Conservation (phyloP, 225 moss, liverwort and hornwort genomes). For the Takakia lepidozioides region DNA sequence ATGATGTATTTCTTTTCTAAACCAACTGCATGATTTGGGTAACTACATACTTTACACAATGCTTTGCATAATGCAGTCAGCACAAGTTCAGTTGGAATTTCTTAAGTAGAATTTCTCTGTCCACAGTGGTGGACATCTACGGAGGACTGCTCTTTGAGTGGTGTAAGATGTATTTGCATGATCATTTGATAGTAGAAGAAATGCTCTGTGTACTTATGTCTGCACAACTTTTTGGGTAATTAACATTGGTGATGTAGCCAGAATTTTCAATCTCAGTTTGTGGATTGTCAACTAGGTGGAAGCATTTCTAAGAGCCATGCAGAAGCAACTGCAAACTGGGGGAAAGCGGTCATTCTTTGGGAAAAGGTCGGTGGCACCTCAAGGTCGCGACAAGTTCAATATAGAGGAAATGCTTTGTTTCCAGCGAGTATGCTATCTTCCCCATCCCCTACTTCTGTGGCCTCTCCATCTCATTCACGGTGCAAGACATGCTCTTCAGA, state of each 20-base stretch:
- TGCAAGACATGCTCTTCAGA: constrained; percentile 17
- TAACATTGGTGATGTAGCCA: too few relatives aligned
- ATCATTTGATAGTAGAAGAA: background rate
- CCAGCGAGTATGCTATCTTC: constrained; percentile 70
- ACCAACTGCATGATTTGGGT: too few relatives aligned
- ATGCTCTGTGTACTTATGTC: background rate
- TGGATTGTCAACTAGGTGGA: constrained; percentile 54
- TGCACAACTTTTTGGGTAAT: too few relatives aligned
- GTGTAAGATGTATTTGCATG: background rate
- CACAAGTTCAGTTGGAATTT: too few relatives aligned
- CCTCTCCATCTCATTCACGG: constrained; percentile 29
- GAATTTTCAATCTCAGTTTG: too few relatives aligned
- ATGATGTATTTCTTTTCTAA: too few relatives aligned
- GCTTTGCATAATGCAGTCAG: too few relatives aligned
- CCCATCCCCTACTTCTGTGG: constrained; percentile 19
- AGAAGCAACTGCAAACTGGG: constrained; percentile 79
- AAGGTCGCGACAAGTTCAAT: constrained; percentile 85
- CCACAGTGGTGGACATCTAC: too few relatives aligned
- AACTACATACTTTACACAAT: too few relatives aligned
- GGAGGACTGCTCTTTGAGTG: constrained; percentile 3
- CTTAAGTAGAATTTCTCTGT: too few relatives aligned
- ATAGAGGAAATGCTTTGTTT: constrained; percentile 96
- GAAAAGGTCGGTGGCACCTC: constrained; percentile 71
- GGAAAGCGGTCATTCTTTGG: constrained; percentile 91
- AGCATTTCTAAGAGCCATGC: constrained; percentile 86